Evolutionary conservation across 2,329 filamentous ascomycete genomes (phyloP).

Genomic region (Blumeria graminis): DNA sequence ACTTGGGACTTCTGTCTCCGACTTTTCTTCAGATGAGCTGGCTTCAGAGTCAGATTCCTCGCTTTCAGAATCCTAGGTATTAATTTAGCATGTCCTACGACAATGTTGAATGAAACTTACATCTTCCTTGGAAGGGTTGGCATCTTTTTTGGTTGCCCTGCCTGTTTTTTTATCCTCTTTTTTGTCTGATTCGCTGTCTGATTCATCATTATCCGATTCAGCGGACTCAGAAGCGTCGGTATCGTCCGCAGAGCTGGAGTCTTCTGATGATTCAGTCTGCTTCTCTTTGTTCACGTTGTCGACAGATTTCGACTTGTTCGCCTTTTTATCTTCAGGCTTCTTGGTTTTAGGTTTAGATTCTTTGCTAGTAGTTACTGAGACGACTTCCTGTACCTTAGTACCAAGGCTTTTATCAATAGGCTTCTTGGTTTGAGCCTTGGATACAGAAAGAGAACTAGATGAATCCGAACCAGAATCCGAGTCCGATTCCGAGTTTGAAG

Average conservation of each 20-base stretch:
- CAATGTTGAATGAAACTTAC: background rate
- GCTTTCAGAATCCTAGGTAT: background rate
- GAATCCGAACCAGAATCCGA: background rate
- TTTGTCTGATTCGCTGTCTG: conserved; percentile 6
- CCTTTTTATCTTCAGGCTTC: background rate
- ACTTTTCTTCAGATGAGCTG: conserved; percentile 4
- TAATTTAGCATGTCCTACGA: background rate
- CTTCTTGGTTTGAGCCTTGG: background rate
- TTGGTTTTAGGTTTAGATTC: background rate
- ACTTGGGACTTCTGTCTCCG: conserved; percentile 16
- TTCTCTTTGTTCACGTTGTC: background rate
- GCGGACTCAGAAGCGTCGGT: conserved; percentile 11
- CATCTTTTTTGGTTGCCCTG: background rate
- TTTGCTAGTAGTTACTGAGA: background rate
- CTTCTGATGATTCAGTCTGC: conserved; percentile 4
- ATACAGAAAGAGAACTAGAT: background rate
- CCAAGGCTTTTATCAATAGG: background rate
- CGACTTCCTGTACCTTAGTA: background rate
- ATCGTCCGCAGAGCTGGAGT: conserved; percentile 12
- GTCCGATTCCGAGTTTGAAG: background rate
- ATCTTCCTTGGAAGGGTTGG: background rate
- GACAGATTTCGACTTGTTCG: conserved; percentile 8
- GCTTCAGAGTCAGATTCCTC: conserved; percentile 7
- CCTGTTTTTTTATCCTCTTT: conserved; percentile 3
- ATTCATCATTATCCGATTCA: conserved; percentile 7